Conservation (phyloP, 345 rosid species). For the Microcos paniculata region DNA sequence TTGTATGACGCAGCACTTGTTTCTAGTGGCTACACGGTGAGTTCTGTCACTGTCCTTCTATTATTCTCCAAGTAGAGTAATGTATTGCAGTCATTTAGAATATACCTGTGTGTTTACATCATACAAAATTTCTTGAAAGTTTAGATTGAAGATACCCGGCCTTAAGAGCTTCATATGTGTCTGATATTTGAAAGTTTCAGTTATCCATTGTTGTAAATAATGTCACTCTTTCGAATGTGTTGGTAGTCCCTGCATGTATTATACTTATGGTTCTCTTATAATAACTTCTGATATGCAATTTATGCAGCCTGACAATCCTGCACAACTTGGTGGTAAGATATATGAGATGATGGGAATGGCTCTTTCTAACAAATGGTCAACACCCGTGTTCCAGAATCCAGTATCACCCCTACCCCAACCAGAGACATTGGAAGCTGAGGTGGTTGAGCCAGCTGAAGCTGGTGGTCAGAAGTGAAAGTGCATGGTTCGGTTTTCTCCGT, state of each 20-base stretch:
- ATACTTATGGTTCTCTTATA: neutral
- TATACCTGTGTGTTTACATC: neutral
- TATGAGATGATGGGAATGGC: slow-evolving; percentile 95
- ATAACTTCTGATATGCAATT: neutral
- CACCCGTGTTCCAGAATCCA: slow-evolving; percentile 26
- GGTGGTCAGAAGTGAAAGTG: slow-evolving; percentile 57
- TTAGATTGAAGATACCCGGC: neutral
- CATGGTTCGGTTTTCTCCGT: neutral
- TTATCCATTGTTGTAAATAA: neutral
- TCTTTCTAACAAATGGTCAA: slow-evolving; percentile 81
- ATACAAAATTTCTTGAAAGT: neutral
- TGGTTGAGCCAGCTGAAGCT: slow-evolving; percentile 72
- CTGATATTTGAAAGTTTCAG: neutral
- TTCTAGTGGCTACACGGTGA: slow-evolving; percentile 93
- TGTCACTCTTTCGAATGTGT: neutral
- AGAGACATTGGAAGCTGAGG: slow-evolving; percentile 73
- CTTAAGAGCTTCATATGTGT: neutral
- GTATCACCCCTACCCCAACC: slow-evolving; percentile 23
- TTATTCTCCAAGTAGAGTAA: neutral
- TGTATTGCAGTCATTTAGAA: neutral
- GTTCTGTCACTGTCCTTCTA: slow-evolving; percentile 14
- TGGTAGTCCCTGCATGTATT: neutral
- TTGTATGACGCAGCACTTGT: slow-evolving; percentile 87
- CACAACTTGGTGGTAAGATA: slow-evolving; percentile 91
- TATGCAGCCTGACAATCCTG: slow-evolving; percentile 92